Evolutionary conservation across 2,329 filamentous ascomycete species (phyloP).

Genomic region (Dendrostoma leiphaemia): DNA sequence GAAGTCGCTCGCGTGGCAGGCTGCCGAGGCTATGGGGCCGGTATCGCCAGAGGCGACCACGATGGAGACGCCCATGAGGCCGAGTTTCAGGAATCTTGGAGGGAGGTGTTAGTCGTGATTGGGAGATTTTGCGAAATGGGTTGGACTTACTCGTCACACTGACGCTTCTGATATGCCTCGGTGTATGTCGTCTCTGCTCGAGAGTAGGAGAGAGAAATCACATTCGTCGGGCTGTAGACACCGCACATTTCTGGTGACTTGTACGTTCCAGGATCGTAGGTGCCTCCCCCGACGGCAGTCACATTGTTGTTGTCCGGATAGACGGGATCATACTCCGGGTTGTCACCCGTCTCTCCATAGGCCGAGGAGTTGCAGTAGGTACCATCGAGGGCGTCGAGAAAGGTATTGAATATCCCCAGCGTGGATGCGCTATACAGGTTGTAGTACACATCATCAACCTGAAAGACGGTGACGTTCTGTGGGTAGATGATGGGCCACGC

Average conservation of each 20-base stretch:
- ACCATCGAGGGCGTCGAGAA: slow-evolving; percentile 45
- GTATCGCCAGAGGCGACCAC: slow-evolving; percentile 47
- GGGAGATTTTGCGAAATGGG: not conserved
- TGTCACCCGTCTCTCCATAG: slow-evolving; percentile 45
- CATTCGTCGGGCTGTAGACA: slow-evolving; percentile 48
- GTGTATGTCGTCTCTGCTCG: slow-evolving; percentile 53
- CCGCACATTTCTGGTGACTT: slow-evolving; percentile 37
- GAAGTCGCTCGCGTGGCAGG: not conserved
- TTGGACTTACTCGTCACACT: slow-evolving; percentile 37
- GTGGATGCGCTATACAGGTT: slow-evolving; percentile 21
- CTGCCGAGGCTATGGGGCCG: slow-evolving; percentile 30
- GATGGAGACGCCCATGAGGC: slow-evolving; percentile 44
- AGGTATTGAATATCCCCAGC: not conserved
- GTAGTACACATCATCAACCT: slow-evolving; percentile 41
- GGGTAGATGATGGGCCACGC: slow-evolving; percentile 38
- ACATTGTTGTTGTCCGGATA: slow-evolving; percentile 41
- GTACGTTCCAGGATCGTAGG: slow-evolving; percentile 38
- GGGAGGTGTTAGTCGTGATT: not conserved
- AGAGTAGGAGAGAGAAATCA: slow-evolving; percentile 56
- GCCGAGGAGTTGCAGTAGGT: slow-evolving; percentile 48
- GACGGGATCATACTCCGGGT: slow-evolving; percentile 36
- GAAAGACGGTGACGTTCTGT: slow-evolving; percentile 35
- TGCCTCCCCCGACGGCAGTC: not conserved
- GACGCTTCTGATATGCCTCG: slow-evolving; percentile 48
- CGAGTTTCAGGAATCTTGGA: slow-evolving; percentile 46